These are phyloP conservation scores for Pulchroboletus neoregius DNA, from an alignment of 1,284 basidiomycete genomes.

Conservation along the genomic window DNA sequence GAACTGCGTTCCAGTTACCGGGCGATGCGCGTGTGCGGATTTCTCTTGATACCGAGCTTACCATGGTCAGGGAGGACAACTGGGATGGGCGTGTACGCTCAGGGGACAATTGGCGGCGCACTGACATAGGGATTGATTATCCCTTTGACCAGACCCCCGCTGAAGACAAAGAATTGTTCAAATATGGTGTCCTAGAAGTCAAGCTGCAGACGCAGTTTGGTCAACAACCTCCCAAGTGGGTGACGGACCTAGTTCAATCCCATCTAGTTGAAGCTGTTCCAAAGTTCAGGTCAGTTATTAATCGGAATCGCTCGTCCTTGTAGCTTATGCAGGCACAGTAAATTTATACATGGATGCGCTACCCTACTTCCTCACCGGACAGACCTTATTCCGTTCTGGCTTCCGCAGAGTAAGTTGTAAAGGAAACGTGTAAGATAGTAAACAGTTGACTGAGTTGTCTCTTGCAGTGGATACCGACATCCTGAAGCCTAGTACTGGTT, in stretches of 20 bases:
- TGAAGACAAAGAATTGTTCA: constrained; percentile 92
- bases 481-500: constrained; percentile 79
- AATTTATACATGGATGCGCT: constrained; percentile 98
- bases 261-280: constrained; percentile 93
- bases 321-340: constrained; percentile 41
- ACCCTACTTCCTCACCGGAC: constrained; percentile 91
- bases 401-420: constrained; percentile 78
- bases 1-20: constrained; percentile 97
- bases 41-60: constrained; percentile 95
- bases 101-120: constrained; percentile 90
- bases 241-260: constrained; percentile 89
- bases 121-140: constrained; percentile 89
- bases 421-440: not conserved
- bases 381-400: constrained; percentile 98
- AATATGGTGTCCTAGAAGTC: constrained; percentile 92
- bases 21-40: constrained; percentile 98
- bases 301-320: not conserved
- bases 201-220: constrained; percentile 97
- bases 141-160: constrained; percentile 79
- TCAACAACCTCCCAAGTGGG: constrained; percentile 96
- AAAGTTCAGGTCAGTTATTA: constrained; percentile 67
- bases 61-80: constrained; percentile 93
- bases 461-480: constrained; percentile 86
- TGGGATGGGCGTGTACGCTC: constrained; percentile 85
- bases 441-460: constrained; percentile 1